Evolutionary conservation across 768 basidiomycete genomes (phyloP), one percentile per base, ranked within the genome.

Genomic region (Boletus tomentosulus): DNA sequence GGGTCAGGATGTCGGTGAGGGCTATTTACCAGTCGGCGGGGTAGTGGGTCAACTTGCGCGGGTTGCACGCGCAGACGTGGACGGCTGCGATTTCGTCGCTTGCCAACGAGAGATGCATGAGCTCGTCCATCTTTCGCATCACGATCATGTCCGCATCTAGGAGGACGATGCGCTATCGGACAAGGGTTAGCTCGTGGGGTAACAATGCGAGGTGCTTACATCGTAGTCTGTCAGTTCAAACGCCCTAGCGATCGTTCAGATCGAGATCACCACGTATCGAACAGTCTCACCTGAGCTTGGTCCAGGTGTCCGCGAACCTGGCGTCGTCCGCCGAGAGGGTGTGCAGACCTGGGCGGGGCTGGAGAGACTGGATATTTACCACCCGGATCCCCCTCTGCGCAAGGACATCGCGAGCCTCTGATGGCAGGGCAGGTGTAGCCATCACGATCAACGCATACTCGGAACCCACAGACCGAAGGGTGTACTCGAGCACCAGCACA

Each of bases 51-150:
- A 96, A 67, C 65, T 83, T 86, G 37, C 84, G 81, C 7, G 95
- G 96, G 70, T 99, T 99, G 74, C 96, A 99, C 4, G 93, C 85
- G 65, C 96, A 99, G 13, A 84, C 94, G 59, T 96, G 95, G 0
- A 76, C 80, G 1, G 93, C 94, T 6, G 92, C 94, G 53, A 98
- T 94, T 70, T 86, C 83, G 57, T 85, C 89, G 19, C 68, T 54
- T 2, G 77, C 78, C 5, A 96, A 72, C 30, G 73, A 64, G 16
- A 82, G 53, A 27, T 77, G 72, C 69, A 81, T 71, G 49, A 90
- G 70, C 43, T 86, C 82, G 71, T 96, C 94, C 85, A 96, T 92
- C 64, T 91, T 93, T 46, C 72, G 77, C 71, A 77, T 74, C 22
- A 94, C 75, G 50, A 92, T 76, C 93, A 96, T 96, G 72, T 96